Evolutionary conservation across 2,329 filamentous ascomycete species (phyloP), one percentile per base, ranked within the genome.

Genomic region (Diaporthe sp.): DNA sequence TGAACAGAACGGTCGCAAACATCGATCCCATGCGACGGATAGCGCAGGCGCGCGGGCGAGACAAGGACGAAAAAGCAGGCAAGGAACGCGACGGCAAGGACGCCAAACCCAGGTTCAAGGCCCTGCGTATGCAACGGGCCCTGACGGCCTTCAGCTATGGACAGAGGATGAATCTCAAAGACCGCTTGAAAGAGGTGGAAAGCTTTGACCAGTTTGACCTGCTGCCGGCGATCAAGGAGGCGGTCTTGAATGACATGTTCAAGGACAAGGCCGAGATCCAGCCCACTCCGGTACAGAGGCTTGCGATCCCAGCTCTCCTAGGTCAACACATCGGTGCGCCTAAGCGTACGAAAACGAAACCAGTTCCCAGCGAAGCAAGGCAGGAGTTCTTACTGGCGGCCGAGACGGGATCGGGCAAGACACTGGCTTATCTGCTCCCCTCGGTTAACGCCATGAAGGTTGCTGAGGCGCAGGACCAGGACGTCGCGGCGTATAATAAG

Each of bases 351-450:
- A 74, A 77, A 70, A 80, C 81, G 75, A 83, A 81, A 55, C 78
- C 80, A 51, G 78, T 77, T 7, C 73, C 82, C 3, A 67, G 34
- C 4, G 57, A 53, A n/a, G 81, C 80, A 74, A 88, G 81, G 78
- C 84, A 85, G 76, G 90, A 87, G 85, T 98, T 95, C 81, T 88
- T 99, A 17, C 88, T 99, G 68, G 97, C 97, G 5, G 97, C 97
- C 15, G 97, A 99, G 87, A 99, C 97, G 0, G 97, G 97, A 17
- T 98, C 97, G 0, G 97, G 97, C 76, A 99, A 99, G 87, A 99
- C 97, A 1, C 87, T 99, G 77, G 95, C 97, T 12, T 99, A 99
- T 82, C 87, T 98, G 7, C 85, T 98, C 7, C 97, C 97, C 0
- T 90, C 93, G 22, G 88, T 99, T 71, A 92, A 99, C 84, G 94